Evolutionary conservation across 257 asterid species (phyloP), one percentile per base, ranked within the genome.

Genomic region (Nyctanthes arbortristis): DNA sequence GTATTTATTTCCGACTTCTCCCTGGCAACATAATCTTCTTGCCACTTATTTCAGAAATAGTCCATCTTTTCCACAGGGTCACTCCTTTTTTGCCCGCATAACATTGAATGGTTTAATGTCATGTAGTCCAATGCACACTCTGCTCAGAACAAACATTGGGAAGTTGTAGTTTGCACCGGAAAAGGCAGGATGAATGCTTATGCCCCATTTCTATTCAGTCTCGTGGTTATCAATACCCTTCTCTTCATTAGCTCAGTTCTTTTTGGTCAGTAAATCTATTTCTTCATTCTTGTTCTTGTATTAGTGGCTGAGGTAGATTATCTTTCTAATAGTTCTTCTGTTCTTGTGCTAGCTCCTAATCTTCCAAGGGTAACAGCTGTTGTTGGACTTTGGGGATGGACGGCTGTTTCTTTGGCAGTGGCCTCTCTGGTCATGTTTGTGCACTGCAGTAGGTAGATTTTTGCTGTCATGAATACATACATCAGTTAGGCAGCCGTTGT

Each of bases 341-440:
- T 74, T 73, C 66, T 78, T 75, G 73, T 85, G 82, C 75, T 78
- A 93, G 99, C 93, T 84, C 88, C 94, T 63, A 87, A 80, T 79
- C 86, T 93, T 47, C 68, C 91, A 33, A 93, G 82, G 84, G 82
- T 91, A 57, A 93, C 99, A 75, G 99, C 99, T 59, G 73, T 77
- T 74, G 92, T 87, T 75, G 99, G 85, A 75, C 93, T 93, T 78
- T 93, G 97, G 97, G 96, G 96, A 54, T 93, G 97, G 99, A 77
- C 84, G 22, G 92, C 72, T 18, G 91, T 89, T 80, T 89, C 96
- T 70, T 69, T 88, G 62, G 89, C 88, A 68, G 79, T 93, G 81
- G 89, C 73, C 54, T 78, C 97, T 18, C 83, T 93, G 65, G 54
- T 93, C 71, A 85, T 89, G 96, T 74, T 91, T 25, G 80, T 70